Evolutionary conservation across 2,329 filamentous ascomycete genomes (phyloP).

Genomic region (Zelopaecilomyces penicillatus): DNA sequence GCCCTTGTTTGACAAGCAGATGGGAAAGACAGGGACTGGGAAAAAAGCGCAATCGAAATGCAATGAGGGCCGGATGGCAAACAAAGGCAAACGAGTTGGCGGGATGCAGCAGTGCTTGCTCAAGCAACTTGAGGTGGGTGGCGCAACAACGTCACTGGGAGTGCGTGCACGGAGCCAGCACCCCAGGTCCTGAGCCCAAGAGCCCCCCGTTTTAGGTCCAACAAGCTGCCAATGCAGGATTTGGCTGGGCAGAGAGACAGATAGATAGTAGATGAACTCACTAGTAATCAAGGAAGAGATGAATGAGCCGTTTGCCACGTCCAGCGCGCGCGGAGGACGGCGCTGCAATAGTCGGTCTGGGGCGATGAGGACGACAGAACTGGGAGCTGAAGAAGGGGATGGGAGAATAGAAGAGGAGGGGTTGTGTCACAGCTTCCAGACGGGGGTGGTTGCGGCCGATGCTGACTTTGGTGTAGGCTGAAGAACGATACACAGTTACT

Average conservation of each 20-base stretch:
- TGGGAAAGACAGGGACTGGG: not conserved
- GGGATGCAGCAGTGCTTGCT: not conserved
- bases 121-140: not conserved
- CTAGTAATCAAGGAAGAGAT: slow-evolving; percentile 1
- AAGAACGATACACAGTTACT: too few species aligned
- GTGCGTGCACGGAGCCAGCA: not conserved
- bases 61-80: slow-evolving; percentile 2
- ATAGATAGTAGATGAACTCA: not conserved
- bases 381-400: slow-evolving; percentile 1
- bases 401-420: slow-evolving; percentile 5
- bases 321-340: slow-evolving; percentile 3
- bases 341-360: not conserved
- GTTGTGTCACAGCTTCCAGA: slow-evolving; percentile 6
- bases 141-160: slow-evolving; percentile 6
- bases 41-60: not conserved
- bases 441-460: not conserved
- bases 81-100: slow-evolving; percentile 3
- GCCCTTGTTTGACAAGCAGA: slow-evolving; percentile 5
- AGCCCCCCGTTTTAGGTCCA: not conserved
- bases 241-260: too few species aligned
- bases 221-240: too few species aligned
- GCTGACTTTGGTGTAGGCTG: too few species aligned
- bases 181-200: slow-evolving; percentile 3
- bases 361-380: slow-evolving; percentile 3
- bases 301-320: not conserved